These are phyloP conservation scores for Biscogniauxia marginata DNA, from an alignment of 2,329 filamentous ascomycete species.

Conservation along the genomic window DNA sequence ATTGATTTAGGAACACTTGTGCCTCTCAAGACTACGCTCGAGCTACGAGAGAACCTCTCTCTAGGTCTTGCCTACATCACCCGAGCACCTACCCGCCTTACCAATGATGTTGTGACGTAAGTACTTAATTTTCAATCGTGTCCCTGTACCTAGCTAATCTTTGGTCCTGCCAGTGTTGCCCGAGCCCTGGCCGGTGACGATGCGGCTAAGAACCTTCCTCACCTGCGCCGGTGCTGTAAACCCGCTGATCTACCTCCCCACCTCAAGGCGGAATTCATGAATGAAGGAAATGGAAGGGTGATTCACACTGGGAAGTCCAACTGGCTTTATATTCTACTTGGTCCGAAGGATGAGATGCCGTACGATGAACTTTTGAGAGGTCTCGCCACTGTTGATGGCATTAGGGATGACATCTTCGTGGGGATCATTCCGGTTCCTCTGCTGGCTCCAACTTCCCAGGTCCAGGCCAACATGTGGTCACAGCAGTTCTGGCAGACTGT, in stretches of 20 bases:
- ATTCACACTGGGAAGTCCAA: conserved; percentile 60
- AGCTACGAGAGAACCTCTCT: conserved; percentile 58
- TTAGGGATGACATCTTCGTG: conserved; percentile 55
- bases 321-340: conserved; percentile 59
- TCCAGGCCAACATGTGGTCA: conserved; percentile 74
- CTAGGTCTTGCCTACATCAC: conserved; percentile 68
- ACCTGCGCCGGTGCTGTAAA: conserved; percentile 76
- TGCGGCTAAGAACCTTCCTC: conserved; percentile 63
- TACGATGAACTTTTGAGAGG: conserved; percentile 50
- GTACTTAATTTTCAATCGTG: conserved; percentile 30
- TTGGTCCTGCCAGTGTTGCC: conserved; percentile 41
- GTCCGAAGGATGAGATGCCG: conserved; percentile 50
- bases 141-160: conserved; percentile 28
- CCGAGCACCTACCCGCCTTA: conserved; percentile 67
- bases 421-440: conserved; percentile 67
- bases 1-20: conserved; percentile 44
- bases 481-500: conserved; percentile 79
- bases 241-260: conserved; percentile 65
- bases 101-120: conserved; percentile 72
- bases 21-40: conserved; percentile 63
- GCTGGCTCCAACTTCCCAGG: conserved; percentile 70
- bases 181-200: conserved; percentile 57
- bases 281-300: conserved; percentile 54
- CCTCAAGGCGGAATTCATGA: conserved; percentile 61
- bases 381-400: conserved; percentile 48